phyloP scores from a whole-genome alignment of 106 monocot species.

The Dendrobium officinale region DNA sequence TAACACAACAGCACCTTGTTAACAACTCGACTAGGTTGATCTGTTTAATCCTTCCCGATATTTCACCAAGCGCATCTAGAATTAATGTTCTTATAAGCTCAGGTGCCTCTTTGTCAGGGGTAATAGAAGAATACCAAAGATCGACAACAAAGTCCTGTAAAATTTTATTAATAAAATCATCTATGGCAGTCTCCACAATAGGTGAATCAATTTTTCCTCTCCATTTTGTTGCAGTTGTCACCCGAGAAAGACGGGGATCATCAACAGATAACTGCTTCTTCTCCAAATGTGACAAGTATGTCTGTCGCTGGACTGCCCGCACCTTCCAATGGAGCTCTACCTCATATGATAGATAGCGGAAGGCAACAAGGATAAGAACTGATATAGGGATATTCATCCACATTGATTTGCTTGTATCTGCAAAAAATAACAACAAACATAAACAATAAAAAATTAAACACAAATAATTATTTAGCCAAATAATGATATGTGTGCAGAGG shows the following conservation, averaged over 20 bases:
- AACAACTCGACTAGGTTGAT: slow-evolving; percentile 93
- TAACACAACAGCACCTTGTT: slow-evolving; percentile 73
- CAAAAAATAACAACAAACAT: slow-evolving; percentile 1
- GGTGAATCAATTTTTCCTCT: slow-evolving; percentile 83
- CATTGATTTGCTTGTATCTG: slow-evolving; percentile 99
- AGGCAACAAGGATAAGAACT: slow-evolving; percentile 61
- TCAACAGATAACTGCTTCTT: slow-evolving; percentile 61
- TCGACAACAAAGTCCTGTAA: slow-evolving; percentile 87
- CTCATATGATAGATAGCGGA: slow-evolving; percentile 77
- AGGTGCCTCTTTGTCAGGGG: slow-evolving; percentile 91
- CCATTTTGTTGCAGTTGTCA: slow-evolving; percentile 42
- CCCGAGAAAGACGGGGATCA: slow-evolving; percentile 52
- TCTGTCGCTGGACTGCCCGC: slow-evolving; percentile 28
- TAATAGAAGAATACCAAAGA: slow-evolving; percentile 90
- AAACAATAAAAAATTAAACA: background rate
- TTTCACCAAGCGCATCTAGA: slow-evolving; percentile 85
- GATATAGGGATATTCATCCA: slow-evolving; percentile 93
- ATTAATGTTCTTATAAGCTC: slow-evolving; percentile 68
- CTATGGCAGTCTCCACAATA: slow-evolving; percentile 62
- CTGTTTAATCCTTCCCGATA: slow-evolving; percentile 75
- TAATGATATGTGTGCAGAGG: background rate
- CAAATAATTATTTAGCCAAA: background rate
- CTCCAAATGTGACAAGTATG: slow-evolving; percentile 60
- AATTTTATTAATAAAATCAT: slow-evolving; percentile 73
- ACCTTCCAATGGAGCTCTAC: slow-evolving; percentile 75